phyloP scores from a whole-genome alignment of 192 early-diverging fungal species.

The Gaertneriomyces semiglobifer region DNA sequence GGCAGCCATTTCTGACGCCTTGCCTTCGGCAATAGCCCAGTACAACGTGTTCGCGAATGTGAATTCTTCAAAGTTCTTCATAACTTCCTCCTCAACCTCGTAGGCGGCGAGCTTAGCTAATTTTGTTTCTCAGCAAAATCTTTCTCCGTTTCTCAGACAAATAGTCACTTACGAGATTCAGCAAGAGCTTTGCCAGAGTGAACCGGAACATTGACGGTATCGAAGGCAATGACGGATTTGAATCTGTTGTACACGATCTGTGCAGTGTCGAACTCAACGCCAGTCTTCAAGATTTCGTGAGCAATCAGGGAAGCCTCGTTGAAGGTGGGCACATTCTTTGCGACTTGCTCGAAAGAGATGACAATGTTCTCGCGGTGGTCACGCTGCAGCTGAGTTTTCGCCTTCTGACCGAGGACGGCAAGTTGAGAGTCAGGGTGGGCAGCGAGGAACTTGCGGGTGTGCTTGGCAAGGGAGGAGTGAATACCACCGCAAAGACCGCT shows the following conservation, averaged over 20 bases:
- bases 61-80: slow-evolving; percentile 90
- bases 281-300: slow-evolving; percentile 64
- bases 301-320: slow-evolving; percentile 80
- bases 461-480: slow-evolving; percentile 89
- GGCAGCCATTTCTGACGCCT: slow-evolving; percentile 92
- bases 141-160: not conserved
- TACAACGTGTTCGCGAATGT: slow-evolving; percentile 88
- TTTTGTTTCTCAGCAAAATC: not conserved
- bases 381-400: slow-evolving; percentile 84
- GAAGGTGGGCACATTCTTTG: slow-evolving; percentile 83
- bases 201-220: slow-evolving; percentile 66
- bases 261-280: slow-evolving; percentile 60
- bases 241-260: slow-evolving; percentile 93
- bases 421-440: slow-evolving; percentile 53
- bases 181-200: slow-evolving; percentile 66
- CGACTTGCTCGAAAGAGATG: slow-evolving; percentile 89
- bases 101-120: slow-evolving; percentile 81
- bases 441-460: slow-evolving; percentile 64
- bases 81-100: slow-evolving; percentile 84
- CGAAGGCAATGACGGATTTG: slow-evolving; percentile 90
- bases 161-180: slow-evolving; percentile 54
- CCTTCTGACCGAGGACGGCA: slow-evolving; percentile 84
- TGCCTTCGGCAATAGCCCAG: slow-evolving; percentile 95
- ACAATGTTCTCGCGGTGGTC: slow-evolving; percentile 70
- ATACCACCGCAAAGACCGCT: slow-evolving; percentile 99